Evolutionary conservation across 257 asterid species (phyloP).

Genomic region (Primulina tabacum): DNA sequence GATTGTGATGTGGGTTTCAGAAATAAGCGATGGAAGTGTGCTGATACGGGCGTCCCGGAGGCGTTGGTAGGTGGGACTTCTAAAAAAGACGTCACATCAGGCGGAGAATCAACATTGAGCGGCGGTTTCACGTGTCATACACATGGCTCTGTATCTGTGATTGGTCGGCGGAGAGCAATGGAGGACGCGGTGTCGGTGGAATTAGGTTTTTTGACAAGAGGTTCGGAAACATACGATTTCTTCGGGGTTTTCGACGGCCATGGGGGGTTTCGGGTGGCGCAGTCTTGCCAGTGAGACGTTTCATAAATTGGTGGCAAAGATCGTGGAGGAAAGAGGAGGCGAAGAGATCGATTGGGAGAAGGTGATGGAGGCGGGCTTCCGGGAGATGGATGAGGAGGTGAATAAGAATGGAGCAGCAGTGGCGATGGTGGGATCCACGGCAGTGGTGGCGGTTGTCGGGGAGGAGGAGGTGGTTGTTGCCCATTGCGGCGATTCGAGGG

Average conservation of each 20-base stretch:
- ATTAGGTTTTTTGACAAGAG: constrained; percentile 36
- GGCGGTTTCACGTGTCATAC: background rate
- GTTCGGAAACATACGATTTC: constrained; percentile 37
- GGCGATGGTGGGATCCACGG: constrained; percentile 67
- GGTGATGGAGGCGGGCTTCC: constrained; percentile 51
- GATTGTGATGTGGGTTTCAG: background rate
- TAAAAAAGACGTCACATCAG: background rate
- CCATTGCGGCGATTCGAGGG: constrained; percentile 82
- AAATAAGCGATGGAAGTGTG: background rate
- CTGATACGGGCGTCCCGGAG: background rate
- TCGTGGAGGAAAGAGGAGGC: constrained; percentile 18
- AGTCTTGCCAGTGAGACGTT: constrained; percentile 49
- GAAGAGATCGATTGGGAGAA: constrained; percentile 40
- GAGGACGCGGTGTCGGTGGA: constrained; percentile 68
- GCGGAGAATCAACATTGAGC: background rate
- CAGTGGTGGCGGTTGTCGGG: constrained; percentile 71
- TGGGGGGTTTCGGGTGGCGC: constrained; percentile 70
- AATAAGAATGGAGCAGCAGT: constrained; percentile 37
- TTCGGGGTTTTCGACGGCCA: constrained; percentile 80
- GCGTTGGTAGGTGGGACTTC: background rate
- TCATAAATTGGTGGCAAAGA: constrained; percentile 39
- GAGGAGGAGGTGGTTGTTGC: constrained; percentile 66
- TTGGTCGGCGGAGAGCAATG: constrained; percentile 70
- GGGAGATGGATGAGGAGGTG: constrained; percentile 65
- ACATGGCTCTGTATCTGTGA: constrained; percentile 46